Conservation (phyloP, 2,329 filamentous ascomycete species). For the Verticillium nubilum region DNA sequence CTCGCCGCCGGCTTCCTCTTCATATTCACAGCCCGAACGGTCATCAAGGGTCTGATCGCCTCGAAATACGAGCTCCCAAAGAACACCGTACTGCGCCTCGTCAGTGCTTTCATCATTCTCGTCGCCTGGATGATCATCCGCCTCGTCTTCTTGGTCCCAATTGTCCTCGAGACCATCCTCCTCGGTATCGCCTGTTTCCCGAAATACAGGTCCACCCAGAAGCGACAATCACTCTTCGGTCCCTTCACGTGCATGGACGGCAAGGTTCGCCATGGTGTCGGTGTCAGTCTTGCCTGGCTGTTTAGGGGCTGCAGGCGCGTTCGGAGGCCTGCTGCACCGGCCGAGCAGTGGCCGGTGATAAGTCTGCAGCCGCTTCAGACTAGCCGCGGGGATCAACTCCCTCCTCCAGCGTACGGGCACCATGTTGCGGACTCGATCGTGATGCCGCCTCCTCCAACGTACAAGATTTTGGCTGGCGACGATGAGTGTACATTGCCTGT, state of each 20-base stretch:
- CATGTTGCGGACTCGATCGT: background rate
- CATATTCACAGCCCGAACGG: background rate
- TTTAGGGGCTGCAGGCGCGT: background rate
- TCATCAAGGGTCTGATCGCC: background rate
- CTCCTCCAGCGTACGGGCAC: background rate
- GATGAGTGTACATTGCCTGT: background rate
- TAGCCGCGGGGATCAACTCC: no score
- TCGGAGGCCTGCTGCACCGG: background rate
- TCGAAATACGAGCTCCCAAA: background rate
- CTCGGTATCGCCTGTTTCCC: background rate
- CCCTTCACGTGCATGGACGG: background rate
- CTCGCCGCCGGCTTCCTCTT: background rate
- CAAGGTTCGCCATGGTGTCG: background rate
- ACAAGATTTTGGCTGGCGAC: background rate
- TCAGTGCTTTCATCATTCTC: background rate
- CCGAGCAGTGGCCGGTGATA: background rate
- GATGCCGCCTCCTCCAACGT: background rate
- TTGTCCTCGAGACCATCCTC: background rate
- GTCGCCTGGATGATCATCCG: background rate
- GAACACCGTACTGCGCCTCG: background rate
- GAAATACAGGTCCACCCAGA: background rate
- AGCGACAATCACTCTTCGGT: background rate
- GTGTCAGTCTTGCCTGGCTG: background rate
- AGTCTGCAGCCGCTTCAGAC: background rate
- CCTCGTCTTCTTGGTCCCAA: background rate